Evolutionary conservation across 768 basidiomycete genomes (phyloP).

Genomic region (Krasilnikovozyma curviuscula): DNA sequence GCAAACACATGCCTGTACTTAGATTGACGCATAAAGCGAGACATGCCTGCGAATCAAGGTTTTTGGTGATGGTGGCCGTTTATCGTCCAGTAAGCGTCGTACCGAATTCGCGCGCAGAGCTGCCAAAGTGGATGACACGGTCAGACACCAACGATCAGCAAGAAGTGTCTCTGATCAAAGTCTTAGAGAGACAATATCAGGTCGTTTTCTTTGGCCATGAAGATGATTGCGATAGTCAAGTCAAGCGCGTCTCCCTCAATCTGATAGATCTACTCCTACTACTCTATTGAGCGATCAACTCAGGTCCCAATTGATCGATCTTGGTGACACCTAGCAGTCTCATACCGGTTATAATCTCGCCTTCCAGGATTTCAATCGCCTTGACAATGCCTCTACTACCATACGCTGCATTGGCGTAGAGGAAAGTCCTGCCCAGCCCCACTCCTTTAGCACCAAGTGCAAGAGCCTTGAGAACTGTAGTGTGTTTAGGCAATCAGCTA

Average conservation of each 20-base stretch:
- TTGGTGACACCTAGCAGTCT: constrained; percentile 48
- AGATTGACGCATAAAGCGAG: not conserved
- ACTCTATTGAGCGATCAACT: constrained; percentile 37
- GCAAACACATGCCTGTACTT: constrained; percentile 67
- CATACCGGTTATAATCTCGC: constrained; percentile 63
- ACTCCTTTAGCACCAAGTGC: constrained; percentile 12
- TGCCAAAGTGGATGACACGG: no score
- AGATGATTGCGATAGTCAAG: not conserved
- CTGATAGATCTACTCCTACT: not conserved
- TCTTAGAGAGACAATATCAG: no score
- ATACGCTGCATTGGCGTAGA: no score
- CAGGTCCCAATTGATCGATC: constrained; percentile 47
- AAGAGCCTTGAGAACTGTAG: constrained; percentile 17
- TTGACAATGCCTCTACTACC: no score
- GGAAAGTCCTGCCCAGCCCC: not conserved
- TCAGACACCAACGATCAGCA: no score
- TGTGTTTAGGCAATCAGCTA: constrained; percentile 18
- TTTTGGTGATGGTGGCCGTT: no score
- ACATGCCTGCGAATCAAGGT: no score
- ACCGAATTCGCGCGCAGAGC: no score
- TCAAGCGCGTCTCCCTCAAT: not conserved
- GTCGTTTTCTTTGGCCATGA: no score
- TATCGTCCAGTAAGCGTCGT: no score
- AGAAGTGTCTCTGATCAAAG: no score
- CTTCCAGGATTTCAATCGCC: constrained; percentile 50